Base-by-base conservation (phyloP, 2,329 filamentous ascomycete genomes). In the Arthrocladium fulminans region DNA sequence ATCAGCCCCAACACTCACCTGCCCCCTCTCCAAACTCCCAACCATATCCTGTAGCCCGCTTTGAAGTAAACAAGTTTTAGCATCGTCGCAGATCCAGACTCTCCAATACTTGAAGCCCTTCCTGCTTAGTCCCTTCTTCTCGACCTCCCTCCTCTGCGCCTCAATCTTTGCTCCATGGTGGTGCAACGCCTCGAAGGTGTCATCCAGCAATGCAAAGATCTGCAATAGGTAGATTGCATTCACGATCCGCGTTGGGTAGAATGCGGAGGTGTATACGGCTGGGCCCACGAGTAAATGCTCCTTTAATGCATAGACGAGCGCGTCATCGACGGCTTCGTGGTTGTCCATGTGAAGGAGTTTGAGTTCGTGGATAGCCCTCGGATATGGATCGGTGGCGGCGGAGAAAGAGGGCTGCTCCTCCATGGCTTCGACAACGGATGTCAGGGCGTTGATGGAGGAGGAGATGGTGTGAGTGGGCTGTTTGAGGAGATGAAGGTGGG, bases 151-250 rank as follows among this genome's bases (percentile, higher is more conserved):
- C 4, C 23, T n/a, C 20, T 35, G 29, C 3, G 10, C 5, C 27
- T 7, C 43, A 7, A 45, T 30, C 19, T 13, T 8, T 35, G 17
- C 7, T 12, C 10, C 43, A 8, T 24, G 29, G 10, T 22, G 5
- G 30, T 10, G 43, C 5, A 9, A 8, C 25, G 32, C 5, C 3
- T 35, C n/a, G 29, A 45, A 45, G 20, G 23, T 45, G 9, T 45
- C 43, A 22, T 45, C 43, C n/a, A 45, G 29, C 9, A 45, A 30
- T 10, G 17, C 43, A 12, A 45, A 29, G 13, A 45, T 22, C 15
- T 45, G 43, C 8, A 45, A 22, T 15, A 45, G 29, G 22, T 45
- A 45, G 20, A 45, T 23, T 3, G 43, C 43, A 22, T 45, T 45
- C 30, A 37, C 30, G 24, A 45, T 23, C 7, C 43, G 43, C 5